Conservation (phyloP, 805 yeast genomes). For the Suhomyces vadensis region DNA sequence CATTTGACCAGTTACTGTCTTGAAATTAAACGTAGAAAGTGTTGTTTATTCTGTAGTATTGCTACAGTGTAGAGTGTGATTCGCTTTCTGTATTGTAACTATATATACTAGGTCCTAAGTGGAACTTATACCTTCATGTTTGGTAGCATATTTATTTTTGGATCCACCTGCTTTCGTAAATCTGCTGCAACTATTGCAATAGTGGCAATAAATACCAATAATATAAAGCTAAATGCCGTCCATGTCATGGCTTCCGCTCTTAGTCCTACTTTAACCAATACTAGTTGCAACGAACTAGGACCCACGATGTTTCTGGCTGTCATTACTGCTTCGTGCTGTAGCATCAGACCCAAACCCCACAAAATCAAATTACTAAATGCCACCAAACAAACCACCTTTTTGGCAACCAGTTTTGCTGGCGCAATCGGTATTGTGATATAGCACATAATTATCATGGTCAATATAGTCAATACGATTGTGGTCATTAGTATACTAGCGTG, state of each 20-base stretch:
- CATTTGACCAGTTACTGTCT: no score
- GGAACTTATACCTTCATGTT: neutral
- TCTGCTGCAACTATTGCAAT: neutral
- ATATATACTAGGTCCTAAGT: no score
- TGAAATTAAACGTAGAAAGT: no score
- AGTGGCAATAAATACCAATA: conserved; percentile 27
- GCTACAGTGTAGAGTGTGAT: no score
- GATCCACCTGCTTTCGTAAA: neutral
- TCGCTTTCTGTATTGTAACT: no score
- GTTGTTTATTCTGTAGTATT: no score
- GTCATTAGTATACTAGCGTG: conserved; percentile 58
- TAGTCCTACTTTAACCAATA: conserved; percentile 45
- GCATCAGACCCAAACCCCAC: conserved; percentile 69
- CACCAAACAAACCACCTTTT: conserved; percentile 29
- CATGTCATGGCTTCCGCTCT: conserved; percentile 62
- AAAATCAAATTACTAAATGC: conserved; percentile 35
- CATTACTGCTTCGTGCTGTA: conserved; percentile 57
- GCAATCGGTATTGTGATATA: conserved; percentile 50
- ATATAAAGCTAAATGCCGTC: conserved; percentile 54
- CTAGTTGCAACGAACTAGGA: conserved; percentile 50
- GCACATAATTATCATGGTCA: conserved; percentile 41
- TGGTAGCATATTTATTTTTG: neutral
- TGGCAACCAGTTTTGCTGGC: conserved; percentile 40
- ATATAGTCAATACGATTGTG: conserved; percentile 44
- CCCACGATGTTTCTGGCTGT: conserved; percentile 47